Percentiles rank a stretch among this genome's conserved stretches.
Conservation (phyloP, 441 rosid species). For the Pelargonium australe region DNA sequence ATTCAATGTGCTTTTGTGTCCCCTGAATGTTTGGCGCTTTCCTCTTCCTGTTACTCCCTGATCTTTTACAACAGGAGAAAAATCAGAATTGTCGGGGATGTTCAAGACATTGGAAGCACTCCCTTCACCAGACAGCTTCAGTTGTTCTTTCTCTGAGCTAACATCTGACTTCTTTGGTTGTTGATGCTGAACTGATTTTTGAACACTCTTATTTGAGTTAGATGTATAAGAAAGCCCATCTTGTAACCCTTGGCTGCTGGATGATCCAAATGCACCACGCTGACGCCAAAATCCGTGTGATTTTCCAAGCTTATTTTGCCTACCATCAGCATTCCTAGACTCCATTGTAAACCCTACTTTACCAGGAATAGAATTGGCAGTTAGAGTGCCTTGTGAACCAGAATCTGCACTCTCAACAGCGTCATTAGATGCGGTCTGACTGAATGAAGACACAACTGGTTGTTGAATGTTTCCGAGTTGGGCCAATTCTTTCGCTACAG, state of each 20-base stretch:
- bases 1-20: constrained; percentile 42
- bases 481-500: constrained; percentile 82
- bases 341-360: constrained; percentile 36
- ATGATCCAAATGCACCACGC: constrained; percentile 40
- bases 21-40: constrained; percentile 52
- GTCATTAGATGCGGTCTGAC: constrained; percentile 19
- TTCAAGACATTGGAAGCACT: constrained; percentile 46
- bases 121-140: constrained; percentile 40
- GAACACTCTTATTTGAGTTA: constrained; percentile 31
- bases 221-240: constrained; percentile 28
- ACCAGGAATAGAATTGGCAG: constrained; percentile 28
- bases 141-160: constrained; percentile 40
- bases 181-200: constrained; percentile 37
- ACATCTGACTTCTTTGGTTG: constrained; percentile 33
- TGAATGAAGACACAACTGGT: constrained; percentile 22
- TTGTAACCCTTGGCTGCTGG: constrained; percentile 26
- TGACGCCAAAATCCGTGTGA: constrained; percentile 72
- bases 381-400: neutral
- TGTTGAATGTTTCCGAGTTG: constrained; percentile 54
- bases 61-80: constrained; percentile 39
- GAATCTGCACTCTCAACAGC: constrained; percentile 6
- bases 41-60: constrained; percentile 46
- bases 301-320: constrained; percentile 56
- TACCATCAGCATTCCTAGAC: constrained; percentile 45
- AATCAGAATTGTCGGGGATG: constrained; percentile 40